These are phyloP conservation scores for Rhizopogon sp. DNA, from an alignment of 768 basidiomycete species.

Conservation along the genomic window DNA sequence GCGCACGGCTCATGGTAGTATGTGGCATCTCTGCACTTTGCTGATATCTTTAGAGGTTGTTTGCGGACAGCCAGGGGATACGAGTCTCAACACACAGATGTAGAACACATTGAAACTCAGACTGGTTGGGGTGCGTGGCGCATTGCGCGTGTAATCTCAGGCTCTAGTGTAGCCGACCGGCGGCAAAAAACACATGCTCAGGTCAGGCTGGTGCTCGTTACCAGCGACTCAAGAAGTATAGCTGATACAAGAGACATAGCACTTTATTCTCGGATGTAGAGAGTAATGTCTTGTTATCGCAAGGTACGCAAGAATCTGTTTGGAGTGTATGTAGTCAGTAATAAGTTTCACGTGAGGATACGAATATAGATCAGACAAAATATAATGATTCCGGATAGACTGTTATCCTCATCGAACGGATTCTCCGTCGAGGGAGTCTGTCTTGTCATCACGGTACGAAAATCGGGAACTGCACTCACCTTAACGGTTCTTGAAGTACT, in stretches of 20 bases:
- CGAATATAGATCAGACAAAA: constrained; percentile 52
- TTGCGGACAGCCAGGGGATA: too few species aligned
- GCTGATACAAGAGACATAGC: neutral
- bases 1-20: too few species aligned
- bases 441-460: constrained; percentile 60
- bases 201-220: too few species aligned
- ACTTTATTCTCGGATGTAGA: neutral
- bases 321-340: neutral
- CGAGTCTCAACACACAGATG: neutral
- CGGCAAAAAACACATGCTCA: neutral
- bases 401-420: constrained; percentile 59
- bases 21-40: too few species aligned
- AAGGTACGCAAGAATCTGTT: neutral
- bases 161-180: neutral
- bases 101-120: neutral
- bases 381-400: constrained; percentile 87
- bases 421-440: constrained; percentile 93
- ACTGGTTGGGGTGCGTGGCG: neutral
- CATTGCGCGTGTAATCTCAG: neutral
- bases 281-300: neutral
- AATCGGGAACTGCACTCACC: constrained; percentile 22
- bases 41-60: too few species aligned
- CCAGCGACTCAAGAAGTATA: neutral
- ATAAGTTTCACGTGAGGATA: constrained; percentile 5
- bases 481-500: constrained; percentile 96